Conservation (phyloP, 805 yeast genomes). For the Candida boidinii region DNA sequence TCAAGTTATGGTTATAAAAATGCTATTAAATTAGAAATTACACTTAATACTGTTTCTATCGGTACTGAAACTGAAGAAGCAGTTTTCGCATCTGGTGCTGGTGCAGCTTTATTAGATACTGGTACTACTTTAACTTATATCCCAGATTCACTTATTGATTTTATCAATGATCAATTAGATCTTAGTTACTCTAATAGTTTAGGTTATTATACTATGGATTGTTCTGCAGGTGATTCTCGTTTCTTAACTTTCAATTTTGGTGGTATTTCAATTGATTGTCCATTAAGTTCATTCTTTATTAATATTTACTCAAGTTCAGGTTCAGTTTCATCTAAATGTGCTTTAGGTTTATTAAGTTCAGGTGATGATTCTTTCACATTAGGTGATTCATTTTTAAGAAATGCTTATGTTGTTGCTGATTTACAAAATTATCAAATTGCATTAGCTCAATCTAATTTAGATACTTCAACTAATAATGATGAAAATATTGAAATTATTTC, state of each 20-base stretch:
- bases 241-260: constrained; percentile 43
- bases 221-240: constrained; percentile 24
- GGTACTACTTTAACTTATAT: constrained; percentile 46
- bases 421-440: constrained; percentile 35
- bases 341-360: constrained; percentile 30
- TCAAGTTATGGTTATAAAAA: constrained; percentile 20
- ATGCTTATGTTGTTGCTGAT: constrained; percentile 49
- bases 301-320: constrained; percentile 10
- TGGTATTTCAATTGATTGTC: constrained; percentile 46
- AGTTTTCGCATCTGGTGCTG: constrained; percentile 17
- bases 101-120: constrained; percentile 43
- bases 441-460: constrained; percentile 35
- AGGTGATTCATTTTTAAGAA: constrained; percentile 46
- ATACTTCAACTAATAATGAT: constrained; percentile 28
- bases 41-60: constrained; percentile 31
- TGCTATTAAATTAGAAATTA: constrained; percentile 41
- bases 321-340: constrained; percentile 28
- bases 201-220: constrained; percentile 40
- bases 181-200: constrained; percentile 31
- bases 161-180: constrained; percentile 23
- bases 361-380: constrained; percentile 30
- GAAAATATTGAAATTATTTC: constrained; percentile 31
- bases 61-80: constrained; percentile 11
- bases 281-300: constrained; percentile 26
- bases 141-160: constrained; percentile 25